Evolutionary conservation across 345 rosid species (phyloP), one percentile per base, ranked within the genome.

Genomic region (Acer campestre): DNA sequence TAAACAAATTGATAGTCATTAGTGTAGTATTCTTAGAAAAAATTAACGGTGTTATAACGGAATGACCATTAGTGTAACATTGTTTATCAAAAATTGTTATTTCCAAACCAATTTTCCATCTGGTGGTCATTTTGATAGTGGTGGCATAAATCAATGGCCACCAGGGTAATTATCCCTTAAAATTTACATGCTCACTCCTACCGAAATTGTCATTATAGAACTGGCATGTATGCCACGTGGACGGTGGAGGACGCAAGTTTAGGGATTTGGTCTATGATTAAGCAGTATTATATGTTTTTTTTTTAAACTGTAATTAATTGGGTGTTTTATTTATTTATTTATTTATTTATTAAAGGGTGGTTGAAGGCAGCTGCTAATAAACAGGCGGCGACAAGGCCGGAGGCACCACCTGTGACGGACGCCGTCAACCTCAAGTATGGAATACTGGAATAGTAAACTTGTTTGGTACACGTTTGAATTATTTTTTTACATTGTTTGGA

Each of bases 371-470:
- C 80, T 11, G 76, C 82, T 27, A 55, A 74, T 16, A 68, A 70
- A 78, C 79, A 51, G 73, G 75, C 76, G 67, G 78, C 67, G 40
- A 20, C 35, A 22, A 77, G 38, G 63, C 58, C 48, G 61, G 79
- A 80, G 78, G 48, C 76, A 53, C 62, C 84, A 16, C 79, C 86
- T 29, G 83, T 51, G 53, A 61, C 68, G 38, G 85, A 88, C 56
- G 63, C 81, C 61, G 75, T 84, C 68, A 82, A 91, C 61, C 94
- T 88, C 80, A 91, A 90, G 98, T 91, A 38, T 67, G 78, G 2
- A 48, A 46, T 18, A 1, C 22, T 1, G 22, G 10, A 42, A 42
- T 42, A 42, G 46, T 12, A 49, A 12, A 71, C 38, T 8, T 38
- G 49, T 56, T n/a, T 2, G 18, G 29, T 29, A 6, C 74, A 73